A percentile compares a stretch with the other conserved stretches of the same genome.
phyloP scores from a whole-genome alignment of 345 rosid species.

The Litchi chinensis region DNA sequence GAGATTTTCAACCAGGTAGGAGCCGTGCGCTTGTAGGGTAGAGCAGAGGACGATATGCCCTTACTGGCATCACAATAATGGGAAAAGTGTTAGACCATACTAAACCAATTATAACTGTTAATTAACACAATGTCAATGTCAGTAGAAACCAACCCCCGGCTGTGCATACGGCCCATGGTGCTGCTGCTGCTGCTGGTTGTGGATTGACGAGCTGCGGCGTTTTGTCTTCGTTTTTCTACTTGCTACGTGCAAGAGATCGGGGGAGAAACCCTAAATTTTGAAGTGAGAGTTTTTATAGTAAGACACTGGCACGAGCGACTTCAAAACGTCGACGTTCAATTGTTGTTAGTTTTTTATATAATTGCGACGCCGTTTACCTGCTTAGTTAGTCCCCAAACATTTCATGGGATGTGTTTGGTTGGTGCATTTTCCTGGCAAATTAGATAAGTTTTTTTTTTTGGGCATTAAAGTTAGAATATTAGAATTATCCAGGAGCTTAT shows the following conservation, averaged over 20 bases:
- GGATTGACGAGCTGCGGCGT: background rate
- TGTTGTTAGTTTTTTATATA: no score
- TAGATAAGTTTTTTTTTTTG: no score
- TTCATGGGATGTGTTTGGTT: no score
- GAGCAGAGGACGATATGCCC: slow-evolving; percentile 48
- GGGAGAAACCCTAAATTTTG: background rate
- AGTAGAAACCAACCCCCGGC: slow-evolving; percentile 26
- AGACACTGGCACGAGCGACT: background rate
- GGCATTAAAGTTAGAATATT: no score
- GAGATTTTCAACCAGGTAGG: slow-evolving; percentile 49
- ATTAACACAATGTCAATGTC: background rate
- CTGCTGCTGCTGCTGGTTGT: background rate
- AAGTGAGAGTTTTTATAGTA: background rate
- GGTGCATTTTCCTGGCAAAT: no score
- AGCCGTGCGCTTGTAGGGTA: slow-evolving; percentile 43
- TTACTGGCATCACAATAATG: slow-evolving; percentile 8
- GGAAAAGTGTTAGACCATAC: background rate
- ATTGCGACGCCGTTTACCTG: no score
- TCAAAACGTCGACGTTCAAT: background rate
- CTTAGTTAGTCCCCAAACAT: no score
- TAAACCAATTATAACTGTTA: background rate
- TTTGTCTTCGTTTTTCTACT: background rate
- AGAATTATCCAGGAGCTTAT: no score
- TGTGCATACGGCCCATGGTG: slow-evolving; percentile 51
- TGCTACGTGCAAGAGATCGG: background rate